phyloP scores from a whole-genome alignment of 139 green algal genomes.

The Eudorina sp. region DNA sequence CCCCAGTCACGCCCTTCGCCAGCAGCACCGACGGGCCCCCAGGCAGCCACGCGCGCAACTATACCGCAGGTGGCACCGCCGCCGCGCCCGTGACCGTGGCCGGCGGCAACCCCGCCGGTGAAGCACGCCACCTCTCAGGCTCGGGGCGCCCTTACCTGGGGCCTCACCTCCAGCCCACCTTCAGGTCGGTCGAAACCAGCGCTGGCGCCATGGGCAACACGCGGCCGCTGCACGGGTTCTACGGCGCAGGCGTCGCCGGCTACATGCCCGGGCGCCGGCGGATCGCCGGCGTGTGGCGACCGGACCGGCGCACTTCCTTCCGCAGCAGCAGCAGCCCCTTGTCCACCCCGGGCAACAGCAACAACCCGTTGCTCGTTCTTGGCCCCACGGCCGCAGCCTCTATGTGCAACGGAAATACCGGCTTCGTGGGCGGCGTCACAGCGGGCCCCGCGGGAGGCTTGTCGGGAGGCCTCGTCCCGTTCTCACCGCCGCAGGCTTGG shows the following conservation, averaged over 20 bases:
- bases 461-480: too few relatives aligned
- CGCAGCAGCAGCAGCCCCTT: not conserved
- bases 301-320: not conserved
- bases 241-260: not conserved
- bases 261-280: not conserved
- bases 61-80: not conserved
- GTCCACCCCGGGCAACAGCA: slow-evolving; percentile 18
- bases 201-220: too few relatives aligned
- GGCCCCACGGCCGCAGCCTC: not conserved
- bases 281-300: slow-evolving; percentile 14
- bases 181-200: not conserved
- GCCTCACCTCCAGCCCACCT: not conserved
- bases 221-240: not conserved
- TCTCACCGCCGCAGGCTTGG: too few relatives aligned
- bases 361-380: not conserved
- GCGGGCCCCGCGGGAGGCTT: too few relatives aligned
- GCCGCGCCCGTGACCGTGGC: not conserved
- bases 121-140: not conserved
- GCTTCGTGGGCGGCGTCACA: too few relatives aligned
- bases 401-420: too few relatives aligned
- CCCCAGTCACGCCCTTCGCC: too few relatives aligned
- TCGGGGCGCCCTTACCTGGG: not conserved
- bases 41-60: too few relatives aligned
- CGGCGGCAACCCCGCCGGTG: not conserved
- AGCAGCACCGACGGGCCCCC: too few relatives aligned